These are phyloP conservation scores for Claviceps sp. DNA, from an alignment of 2,329 filamentous ascomycete genomes.

Conservation along the genomic window DNA sequence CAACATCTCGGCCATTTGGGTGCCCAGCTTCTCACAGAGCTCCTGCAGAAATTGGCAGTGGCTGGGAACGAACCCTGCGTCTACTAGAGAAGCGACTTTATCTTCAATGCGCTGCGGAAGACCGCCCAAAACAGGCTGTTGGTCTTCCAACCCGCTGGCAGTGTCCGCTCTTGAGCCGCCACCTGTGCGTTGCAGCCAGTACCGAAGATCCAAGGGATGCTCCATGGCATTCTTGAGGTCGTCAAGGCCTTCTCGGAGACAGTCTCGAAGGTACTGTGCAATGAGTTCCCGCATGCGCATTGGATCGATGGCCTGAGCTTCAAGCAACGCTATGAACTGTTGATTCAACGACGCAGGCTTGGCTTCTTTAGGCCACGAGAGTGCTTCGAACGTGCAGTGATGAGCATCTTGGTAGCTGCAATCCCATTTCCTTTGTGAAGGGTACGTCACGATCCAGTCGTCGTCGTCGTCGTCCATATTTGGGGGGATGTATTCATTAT, in stretches of 20 bases:
- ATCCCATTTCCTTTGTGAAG: slow-evolving; percentile 57
- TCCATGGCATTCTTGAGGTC: slow-evolving; percentile 37
- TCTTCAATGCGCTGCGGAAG: slow-evolving; percentile 38
- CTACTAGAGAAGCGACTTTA: slow-evolving; percentile 39
- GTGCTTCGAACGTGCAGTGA: slow-evolving; percentile 54
- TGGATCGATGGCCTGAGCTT: slow-evolving; percentile 39
- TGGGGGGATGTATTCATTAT: slow-evolving; percentile 18
- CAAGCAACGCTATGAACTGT: slow-evolving; percentile 56
- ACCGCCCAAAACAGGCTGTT: slow-evolving; percentile 32
- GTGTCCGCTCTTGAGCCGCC: slow-evolving; percentile 18
- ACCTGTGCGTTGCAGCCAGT: slow-evolving; percentile 37
- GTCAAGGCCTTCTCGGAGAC: slow-evolving; percentile 38
- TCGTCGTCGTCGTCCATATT: slow-evolving; percentile 23
- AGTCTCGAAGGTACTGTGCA: slow-evolving; percentile 31
- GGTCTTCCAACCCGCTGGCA: slow-evolving; percentile 25
- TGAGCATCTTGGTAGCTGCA: slow-evolving; percentile 32
- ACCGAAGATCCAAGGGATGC: slow-evolving; percentile 34
- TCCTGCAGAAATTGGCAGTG: slow-evolving; percentile 35
- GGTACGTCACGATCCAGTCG: slow-evolving; percentile 53
- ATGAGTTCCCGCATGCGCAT: slow-evolving; percentile 33
- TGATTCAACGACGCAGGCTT: slow-evolving; percentile 45
- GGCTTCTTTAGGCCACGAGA: slow-evolving; percentile 21
- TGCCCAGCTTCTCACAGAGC: slow-evolving; percentile 32
- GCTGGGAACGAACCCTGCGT: slow-evolving; percentile 44
- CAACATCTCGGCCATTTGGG: slow-evolving; percentile 38